Evolutionary conservation across 2,329 filamentous ascomycete genomes (phyloP), one percentile per base, ranked within the genome.

Genomic region (Pseudogymnoascus sp.): DNA sequence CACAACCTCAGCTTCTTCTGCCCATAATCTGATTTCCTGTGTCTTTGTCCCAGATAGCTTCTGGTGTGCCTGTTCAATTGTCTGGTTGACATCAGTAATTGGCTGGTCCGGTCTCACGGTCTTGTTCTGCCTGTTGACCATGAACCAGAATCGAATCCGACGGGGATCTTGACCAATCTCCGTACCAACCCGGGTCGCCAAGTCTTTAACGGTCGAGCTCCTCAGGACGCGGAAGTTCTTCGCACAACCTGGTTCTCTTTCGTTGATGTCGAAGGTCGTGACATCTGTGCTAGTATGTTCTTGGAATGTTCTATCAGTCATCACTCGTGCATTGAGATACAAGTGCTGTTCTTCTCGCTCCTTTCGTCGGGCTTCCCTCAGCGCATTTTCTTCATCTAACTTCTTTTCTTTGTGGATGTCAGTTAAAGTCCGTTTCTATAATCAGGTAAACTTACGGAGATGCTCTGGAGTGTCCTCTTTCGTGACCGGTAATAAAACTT

Each of bases 51-150:
- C 91, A 73, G 80, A 81, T 78, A 15, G 88, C 78, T 87, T 87
- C 63, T 78, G 81, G 63, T 84, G 81, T 2, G 86, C 86, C 67
- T 97, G 92, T 68, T 93, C 90, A 13, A 95, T 79, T 0, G 87
- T 93, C 74, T 91, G 88, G 4, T 88, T 82, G 1, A 86, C 77
- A 71, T 96, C 92, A 73, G 85, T 84, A 59, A 99, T 86, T 0
- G 92, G 90, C 64, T 91, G 88, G 72, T 99, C 95, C 0, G 96
- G 95, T 17, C 95, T 86, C 38, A 91, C 88, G 0, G 95, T 99
- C 76, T 96, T 97, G 74, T 99, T 99, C 75, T 99, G 95, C 10
- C 95, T 88, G 73, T 97, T 97, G 1, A 99, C 95, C 93, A 99
- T 97, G 62, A 91, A 86, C 96, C 95, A 99, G 17, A 96, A 83